phyloP scores from a whole-genome alignment of 805 yeast species.

The Yamadazyma paraphyllophila region DNA sequence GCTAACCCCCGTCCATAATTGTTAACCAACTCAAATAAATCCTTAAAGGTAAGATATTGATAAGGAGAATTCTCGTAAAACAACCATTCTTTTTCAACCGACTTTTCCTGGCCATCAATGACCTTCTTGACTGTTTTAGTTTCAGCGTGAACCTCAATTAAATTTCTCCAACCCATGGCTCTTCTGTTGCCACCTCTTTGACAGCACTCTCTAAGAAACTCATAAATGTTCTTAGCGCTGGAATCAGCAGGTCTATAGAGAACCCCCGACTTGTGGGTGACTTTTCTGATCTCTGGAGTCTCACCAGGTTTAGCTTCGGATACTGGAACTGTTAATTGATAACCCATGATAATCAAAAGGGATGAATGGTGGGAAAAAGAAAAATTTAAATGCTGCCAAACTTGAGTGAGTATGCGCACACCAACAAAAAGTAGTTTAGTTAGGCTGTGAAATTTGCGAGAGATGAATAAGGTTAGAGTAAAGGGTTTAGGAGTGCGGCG shows the following conservation, averaged over 20 bases:
- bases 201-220: conserved; percentile 62
- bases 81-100: conserved; percentile 83
- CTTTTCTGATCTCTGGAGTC: conserved; percentile 78
- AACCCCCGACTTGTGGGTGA: conserved; percentile 48
- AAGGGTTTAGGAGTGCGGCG: too few species aligned
- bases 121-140: conserved; percentile 68
- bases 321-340: conserved; percentile 50
- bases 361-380: conserved; percentile 1
- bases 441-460: background rate
- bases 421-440: background rate
- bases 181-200: conserved; percentile 50
- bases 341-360: conserved; percentile 5
- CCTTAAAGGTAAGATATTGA: conserved; percentile 58
- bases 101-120: conserved; percentile 70
- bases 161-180: conserved; percentile 77
- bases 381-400: background rate
- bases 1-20: conserved; percentile 73
- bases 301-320: conserved; percentile 74
- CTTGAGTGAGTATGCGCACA: background rate
- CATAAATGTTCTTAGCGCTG: conserved; percentile 67
- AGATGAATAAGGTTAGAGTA: background rate
- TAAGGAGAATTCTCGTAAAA: conserved; percentile 79
- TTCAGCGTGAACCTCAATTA: conserved; percentile 73
- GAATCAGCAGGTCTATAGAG: conserved; percentile 61
- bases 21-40: conserved; percentile 50